Conservation (phyloP, 441 rosid genomes). For the Macaranga tanarius region DNA sequence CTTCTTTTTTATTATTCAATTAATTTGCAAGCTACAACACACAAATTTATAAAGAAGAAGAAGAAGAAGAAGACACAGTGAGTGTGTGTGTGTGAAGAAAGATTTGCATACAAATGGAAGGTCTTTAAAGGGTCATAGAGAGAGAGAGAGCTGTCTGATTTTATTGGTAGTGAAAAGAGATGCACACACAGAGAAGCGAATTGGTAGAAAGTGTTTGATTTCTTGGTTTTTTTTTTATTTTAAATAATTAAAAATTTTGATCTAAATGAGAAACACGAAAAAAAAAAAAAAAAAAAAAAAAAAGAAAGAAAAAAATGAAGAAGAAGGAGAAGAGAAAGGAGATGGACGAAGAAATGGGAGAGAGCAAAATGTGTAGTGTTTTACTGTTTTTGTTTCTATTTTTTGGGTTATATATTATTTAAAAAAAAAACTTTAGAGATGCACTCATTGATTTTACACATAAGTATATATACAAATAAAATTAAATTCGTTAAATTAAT, state of each 20-base stretch:
- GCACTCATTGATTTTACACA: too few relatives aligned
- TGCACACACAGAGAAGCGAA: too few relatives aligned
- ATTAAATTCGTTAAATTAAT: too few relatives aligned
- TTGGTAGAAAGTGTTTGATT: not conserved
- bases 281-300: not conserved
- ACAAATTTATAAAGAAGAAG: not conserved
- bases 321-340: not conserved
- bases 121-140: not conserved
- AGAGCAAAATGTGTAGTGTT: not conserved
- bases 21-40: too few relatives aligned
- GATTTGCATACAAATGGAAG: not conserved
- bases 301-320: not conserved
- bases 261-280: constrained; percentile 1
- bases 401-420: too few relatives aligned
- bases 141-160: constrained; percentile 3
- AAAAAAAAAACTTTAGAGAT: too few relatives aligned
- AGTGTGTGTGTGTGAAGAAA: not conserved
- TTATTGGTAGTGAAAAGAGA: constrained; percentile 5
- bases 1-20: not conserved
- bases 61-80: too few relatives aligned
- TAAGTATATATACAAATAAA: too few relatives aligned
- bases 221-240: not conserved
- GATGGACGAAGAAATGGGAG: not conserved
- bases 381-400: not conserved
- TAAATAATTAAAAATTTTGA: not conserved